Evolutionary conservation across 768 basidiomycete species (phyloP), one percentile per base, ranked within the genome.

Genomic region (Leccinum variicolor): DNA sequence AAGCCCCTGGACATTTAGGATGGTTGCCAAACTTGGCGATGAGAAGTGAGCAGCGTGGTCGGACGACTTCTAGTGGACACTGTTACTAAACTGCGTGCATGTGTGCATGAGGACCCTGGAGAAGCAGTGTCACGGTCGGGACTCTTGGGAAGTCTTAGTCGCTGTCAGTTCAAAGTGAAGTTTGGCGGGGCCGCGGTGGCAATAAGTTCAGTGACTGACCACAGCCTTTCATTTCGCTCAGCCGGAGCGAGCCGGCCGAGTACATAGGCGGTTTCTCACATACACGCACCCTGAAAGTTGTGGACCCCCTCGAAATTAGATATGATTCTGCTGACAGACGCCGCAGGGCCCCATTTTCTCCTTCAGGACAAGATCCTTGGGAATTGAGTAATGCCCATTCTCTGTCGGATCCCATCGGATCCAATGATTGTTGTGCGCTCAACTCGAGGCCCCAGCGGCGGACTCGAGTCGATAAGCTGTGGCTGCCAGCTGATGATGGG

Each of bases 301-400:
- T 43, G 41, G 41, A 21, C 41, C 41, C 34, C 41, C 47, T 57
- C 39, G 52, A 58, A 62, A 65, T 56, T 6, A 19, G 17, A 26
- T 14, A 46, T 39, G 54, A 25, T 36, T 48, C 31, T 43, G 41
- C 41, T 48, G 46, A 48, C 53, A 53, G 46, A 29, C 39, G 29
- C 36, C 48, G 23, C 47, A 53, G 33, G 41, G 41, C 19, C 41
- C 19, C 41, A 43, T 43, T 43, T 43, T 43, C 41, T 43, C 19
- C 19, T 43, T 21, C 41, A 43, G 41, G 41, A 43, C 19, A 43
- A 43, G 41, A 43, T 43, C 19, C 11, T 43, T 19, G 19, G 11
- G 4, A 43, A 43, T 43, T n/a, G 19, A n/a, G 11, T 19, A 43
- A 21, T 21, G 41, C 41, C 41, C 15, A n/a, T 41, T 41, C 39